These are phyloP conservation scores for Tetracladium marchalianum DNA, from an alignment of 495 filamentous ascomycete genomes.

Conservation along the genomic window DNA sequence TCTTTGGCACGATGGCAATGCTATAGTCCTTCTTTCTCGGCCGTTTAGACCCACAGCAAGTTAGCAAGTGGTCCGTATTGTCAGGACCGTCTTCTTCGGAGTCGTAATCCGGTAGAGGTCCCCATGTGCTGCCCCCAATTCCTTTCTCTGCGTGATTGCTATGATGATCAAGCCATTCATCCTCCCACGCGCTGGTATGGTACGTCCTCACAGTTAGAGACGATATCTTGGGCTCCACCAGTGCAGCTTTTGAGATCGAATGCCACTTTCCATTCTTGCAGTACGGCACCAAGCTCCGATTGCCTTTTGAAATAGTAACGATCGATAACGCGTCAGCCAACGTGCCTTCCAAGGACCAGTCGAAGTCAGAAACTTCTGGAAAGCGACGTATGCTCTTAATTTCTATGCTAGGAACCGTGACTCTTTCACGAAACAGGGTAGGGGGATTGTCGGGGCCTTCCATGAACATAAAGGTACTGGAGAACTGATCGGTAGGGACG, in stretches of 20 bases:
- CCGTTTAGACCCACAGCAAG: slow-evolving; percentile 14
- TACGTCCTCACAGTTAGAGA: slow-evolving; percentile 5
- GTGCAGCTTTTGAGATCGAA: slow-evolving; percentile 10
- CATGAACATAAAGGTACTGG: too few species aligned
- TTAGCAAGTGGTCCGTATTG: slow-evolving; percentile 7
- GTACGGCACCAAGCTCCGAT: slow-evolving; percentile 1
- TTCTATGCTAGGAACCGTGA: too few species aligned
- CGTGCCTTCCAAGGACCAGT: slow-evolving; percentile 16
- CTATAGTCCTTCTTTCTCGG: slow-evolving; percentile 11
- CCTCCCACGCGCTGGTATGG: slow-evolving; percentile 12
- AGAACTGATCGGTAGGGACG: too few species aligned
- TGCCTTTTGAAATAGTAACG: slow-evolving; percentile 1
- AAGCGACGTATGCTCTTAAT: too few species aligned
- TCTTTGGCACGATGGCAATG: slow-evolving; percentile 2
- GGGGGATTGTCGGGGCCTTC: too few species aligned
- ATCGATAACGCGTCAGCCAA: slow-evolving; percentile 11
- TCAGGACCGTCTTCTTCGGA: slow-evolving; percentile 5
- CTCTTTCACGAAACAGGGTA: too few species aligned
- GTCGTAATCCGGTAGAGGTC: slow-evolving; percentile 10
- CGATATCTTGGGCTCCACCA: slow-evolving; percentile 14
- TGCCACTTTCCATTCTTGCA: slow-evolving; percentile 5
- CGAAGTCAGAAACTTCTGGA: background rate
- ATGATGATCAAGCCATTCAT: slow-evolving; percentile 12
- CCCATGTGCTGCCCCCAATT: background rate
- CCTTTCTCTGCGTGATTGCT: background rate